Conservation (phyloP, 768 basidiomycete genomes). For the Obba rivulosa region DNA sequence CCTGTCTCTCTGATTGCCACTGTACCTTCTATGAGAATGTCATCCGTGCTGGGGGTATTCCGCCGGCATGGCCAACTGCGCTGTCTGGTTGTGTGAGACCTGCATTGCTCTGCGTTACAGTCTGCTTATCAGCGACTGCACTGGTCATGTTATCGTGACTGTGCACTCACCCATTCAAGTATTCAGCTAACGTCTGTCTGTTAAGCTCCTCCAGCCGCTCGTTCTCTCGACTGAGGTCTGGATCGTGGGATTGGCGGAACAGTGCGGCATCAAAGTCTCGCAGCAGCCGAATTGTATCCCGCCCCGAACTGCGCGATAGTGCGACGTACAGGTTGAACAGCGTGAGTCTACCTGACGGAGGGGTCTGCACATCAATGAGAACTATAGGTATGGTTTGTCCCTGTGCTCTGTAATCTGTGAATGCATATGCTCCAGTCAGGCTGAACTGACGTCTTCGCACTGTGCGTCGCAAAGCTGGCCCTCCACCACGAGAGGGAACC, state of each 20-base stretch:
- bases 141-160: no score
- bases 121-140: no score
- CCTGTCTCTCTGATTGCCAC: no score
- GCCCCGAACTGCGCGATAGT: conserved; percentile 30
- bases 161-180: no score
- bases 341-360: conserved; percentile 20
- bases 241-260: conserved; percentile 22
- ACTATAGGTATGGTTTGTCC: conserved; percentile 35
- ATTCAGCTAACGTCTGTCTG: no score
- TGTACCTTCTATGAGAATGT: no score
- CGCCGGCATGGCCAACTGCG: no score
- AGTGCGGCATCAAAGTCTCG: conserved; percentile 23
- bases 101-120: no score
- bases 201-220: conserved; percentile 7
- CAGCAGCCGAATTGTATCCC: conserved; percentile 22
- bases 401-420: conserved; percentile 37
- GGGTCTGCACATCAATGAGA: conserved; percentile 34
- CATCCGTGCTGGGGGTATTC: no score
- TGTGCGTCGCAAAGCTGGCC: background rate
- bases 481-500: conserved; percentile 3
- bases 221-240: conserved; percentile 2
- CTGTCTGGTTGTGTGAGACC: no score
- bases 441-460: conserved; percentile 23
- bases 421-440: conserved; percentile 33
- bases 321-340: conserved; percentile 38